Evolutionary conservation across 2,329 filamentous ascomycete genomes (phyloP).

Genomic region (Beauveria sp.): DNA sequence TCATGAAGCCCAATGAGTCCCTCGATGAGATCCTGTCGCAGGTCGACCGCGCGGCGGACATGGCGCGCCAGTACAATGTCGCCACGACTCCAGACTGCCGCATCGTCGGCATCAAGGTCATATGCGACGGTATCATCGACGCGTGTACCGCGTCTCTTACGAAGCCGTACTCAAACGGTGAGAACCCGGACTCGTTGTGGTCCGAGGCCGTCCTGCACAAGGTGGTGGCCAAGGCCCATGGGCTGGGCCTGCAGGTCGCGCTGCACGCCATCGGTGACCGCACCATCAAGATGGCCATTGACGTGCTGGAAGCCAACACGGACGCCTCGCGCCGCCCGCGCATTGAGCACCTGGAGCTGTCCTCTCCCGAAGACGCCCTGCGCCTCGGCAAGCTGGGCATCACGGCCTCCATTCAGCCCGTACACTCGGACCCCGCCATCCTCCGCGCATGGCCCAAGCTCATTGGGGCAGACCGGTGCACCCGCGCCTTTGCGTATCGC

Average conservation of each 20-base stretch:
- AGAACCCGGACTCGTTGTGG: slow-evolving; percentile 47
- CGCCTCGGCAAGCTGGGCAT: slow-evolving; percentile 48
- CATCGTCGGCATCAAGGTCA: slow-evolving; percentile 56
- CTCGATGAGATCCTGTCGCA: slow-evolving; percentile 35
- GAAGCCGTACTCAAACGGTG: slow-evolving; percentile 48
- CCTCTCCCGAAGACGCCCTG: slow-evolving; percentile 44
- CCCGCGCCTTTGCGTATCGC: slow-evolving; percentile 51
- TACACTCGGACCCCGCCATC: slow-evolving; percentile 49
- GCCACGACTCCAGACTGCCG: slow-evolving; percentile 32
- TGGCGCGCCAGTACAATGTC: slow-evolving; percentile 29
- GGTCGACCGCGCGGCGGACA: slow-evolving; percentile 41
- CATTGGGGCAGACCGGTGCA: slow-evolving; percentile 42
- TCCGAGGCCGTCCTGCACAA: slow-evolving; percentile 40
- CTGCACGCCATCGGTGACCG: slow-evolving; percentile 59
- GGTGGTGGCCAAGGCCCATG: slow-evolving; percentile 46
- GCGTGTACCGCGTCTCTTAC: slow-evolving; percentile 55
- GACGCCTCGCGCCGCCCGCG: slow-evolving; percentile 45
- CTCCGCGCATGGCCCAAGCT: slow-evolving; percentile 48
- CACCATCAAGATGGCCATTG: slow-evolving; percentile 49
- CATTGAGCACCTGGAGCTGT: slow-evolving; percentile 58
- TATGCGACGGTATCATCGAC: slow-evolving; percentile 58
- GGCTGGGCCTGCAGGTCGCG: slow-evolving; percentile 50
- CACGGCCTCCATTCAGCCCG: slow-evolving; percentile 49
- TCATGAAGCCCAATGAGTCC: slow-evolving; percentile 40
- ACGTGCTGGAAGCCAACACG: slow-evolving; percentile 40